Conservation (phyloP, 345 rosid genomes). For the Excoecaria agallocha region DNA sequence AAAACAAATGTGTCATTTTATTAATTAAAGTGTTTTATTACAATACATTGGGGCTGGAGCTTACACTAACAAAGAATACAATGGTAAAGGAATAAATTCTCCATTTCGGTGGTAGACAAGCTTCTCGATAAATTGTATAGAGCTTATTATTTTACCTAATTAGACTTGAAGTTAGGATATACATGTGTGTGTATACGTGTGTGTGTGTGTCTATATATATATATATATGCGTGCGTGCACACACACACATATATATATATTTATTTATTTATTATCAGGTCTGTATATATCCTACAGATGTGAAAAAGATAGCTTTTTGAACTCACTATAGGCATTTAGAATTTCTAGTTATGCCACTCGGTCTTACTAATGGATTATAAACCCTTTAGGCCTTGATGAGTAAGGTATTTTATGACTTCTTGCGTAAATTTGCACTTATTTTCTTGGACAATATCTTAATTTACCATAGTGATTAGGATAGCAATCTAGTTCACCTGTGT, state of each 20-base stretch:
- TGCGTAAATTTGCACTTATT: neutral
- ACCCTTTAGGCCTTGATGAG: neutral
- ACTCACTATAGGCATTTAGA: neutral
- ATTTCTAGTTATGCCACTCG: neutral
- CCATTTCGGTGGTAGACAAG: neutral
- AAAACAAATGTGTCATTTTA: no score
- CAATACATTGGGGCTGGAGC: no score
- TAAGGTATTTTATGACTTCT: no score
- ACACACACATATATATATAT: no score
- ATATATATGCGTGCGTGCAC: no score
- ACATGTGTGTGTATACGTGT: no score
- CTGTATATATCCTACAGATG: neutral
- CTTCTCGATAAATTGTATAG: neutral
- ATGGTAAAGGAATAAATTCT: neutral
- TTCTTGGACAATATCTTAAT: neutral
- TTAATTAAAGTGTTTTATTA: no score
- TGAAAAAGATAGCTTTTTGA: neutral
- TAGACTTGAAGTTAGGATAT: neutral
- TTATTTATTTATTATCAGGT: neutral
- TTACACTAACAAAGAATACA: no score
- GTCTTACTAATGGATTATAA: neutral
- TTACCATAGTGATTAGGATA: neutral
- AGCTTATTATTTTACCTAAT: neutral
- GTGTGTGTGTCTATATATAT: no score
- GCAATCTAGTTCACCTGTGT: neutral